Base-by-base conservation (phyloP, 495 filamentous ascomycete genomes). In the Xylaria grammica region DNA sequence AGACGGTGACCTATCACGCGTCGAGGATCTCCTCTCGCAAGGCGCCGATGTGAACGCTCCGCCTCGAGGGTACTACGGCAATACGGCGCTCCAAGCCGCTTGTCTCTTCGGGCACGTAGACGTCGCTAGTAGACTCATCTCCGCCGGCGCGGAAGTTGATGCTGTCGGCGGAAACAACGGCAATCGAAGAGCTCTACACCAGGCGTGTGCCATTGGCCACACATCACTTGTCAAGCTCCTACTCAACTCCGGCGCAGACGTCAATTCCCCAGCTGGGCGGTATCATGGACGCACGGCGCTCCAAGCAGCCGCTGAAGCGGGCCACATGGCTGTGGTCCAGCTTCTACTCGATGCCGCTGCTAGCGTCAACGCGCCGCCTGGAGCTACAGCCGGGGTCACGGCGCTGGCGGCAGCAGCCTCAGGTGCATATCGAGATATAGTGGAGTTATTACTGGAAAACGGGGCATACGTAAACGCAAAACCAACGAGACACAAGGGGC, bases 61-160 rank as follows among this genome's bases (percentile, higher is more conserved):
- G 15, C 65, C 75, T 2, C 65, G 45, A 9, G 74, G 72, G 9
- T 72, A 72, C 60, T 74, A 75, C 60, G 75, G 74, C 49, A 62
- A 69, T 20, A 77, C 69, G 3, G 73, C 76, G 4, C 67, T 79
- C 29, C 77, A 77, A 48, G 69, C 70, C 5, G 78, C 79, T 15
- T 74, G 71, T 59, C 58, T 65, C 9, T 50, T 55, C 20, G 73
- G 72, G 17, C 68, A 77, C 51, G n/a, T 60, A 26, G 52, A 52
- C 7, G 49, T 76, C 9, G 67, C 75, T 24, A 52, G 69, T n/a
- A 42, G 46, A 2, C 71, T 81, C 17, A 40, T 80, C 13, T 60
- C 63, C 24, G 46, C 40, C 20, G 74, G 70, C 17, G 74, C 73
- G 4, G 56, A 67, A 1, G 56, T 77, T 19, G 53, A 79, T 48